phyloP scores from a whole-genome alignment of 1,284 basidiomycete species.

The Ceratobasidium sp. region DNA sequence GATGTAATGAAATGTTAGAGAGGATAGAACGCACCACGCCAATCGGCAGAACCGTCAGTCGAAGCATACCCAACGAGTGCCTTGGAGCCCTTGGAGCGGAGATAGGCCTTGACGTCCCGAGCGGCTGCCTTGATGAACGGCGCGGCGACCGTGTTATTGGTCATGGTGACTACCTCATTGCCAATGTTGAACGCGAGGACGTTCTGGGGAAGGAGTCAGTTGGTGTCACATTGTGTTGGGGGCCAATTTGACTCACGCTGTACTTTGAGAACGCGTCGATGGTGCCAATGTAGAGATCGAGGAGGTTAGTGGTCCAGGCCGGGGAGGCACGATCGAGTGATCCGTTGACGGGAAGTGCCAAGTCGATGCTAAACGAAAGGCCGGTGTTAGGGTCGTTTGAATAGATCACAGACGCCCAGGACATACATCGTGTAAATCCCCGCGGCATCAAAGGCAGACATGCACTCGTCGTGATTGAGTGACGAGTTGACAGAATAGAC shows the following conservation, averaged over 20 bases:
- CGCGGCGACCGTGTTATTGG: slow-evolving; percentile 67
- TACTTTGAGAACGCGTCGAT: slow-evolving; percentile 83
- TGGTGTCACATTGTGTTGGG: background rate
- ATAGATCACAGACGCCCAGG: background rate
- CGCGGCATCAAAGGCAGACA: slow-evolving; percentile 76
- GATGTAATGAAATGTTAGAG: background rate
- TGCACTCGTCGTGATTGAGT: slow-evolving; percentile 85
- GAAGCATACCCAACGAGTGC: slow-evolving; percentile 86
- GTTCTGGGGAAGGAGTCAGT: slow-evolving; percentile 43
- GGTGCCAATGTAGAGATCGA: slow-evolving; percentile 79
- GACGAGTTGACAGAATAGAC: slow-evolving; percentile 86
- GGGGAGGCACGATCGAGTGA: slow-evolving; percentile 77
- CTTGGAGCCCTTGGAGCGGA: slow-evolving; percentile 67
- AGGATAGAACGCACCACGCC: slow-evolving; percentile 53
- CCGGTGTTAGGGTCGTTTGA: background rate
- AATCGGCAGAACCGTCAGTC: slow-evolving; percentile 75
- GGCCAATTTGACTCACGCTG: slow-evolving; percentile 50
- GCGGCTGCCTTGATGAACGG: slow-evolving; percentile 92
- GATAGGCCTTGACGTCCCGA: slow-evolving; percentile 83
- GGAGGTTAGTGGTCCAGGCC: slow-evolving; percentile 83
- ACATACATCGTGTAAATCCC: slow-evolving; percentile 88
- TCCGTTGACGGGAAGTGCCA: slow-evolving; percentile 84
- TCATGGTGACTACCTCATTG: slow-evolving; percentile 80
- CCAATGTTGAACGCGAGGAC: slow-evolving; percentile 75
- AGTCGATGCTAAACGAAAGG: slow-evolving; percentile 69